Base-by-base conservation (phyloP, 331 rosid genomes). In the Saraca asoca region DNA sequence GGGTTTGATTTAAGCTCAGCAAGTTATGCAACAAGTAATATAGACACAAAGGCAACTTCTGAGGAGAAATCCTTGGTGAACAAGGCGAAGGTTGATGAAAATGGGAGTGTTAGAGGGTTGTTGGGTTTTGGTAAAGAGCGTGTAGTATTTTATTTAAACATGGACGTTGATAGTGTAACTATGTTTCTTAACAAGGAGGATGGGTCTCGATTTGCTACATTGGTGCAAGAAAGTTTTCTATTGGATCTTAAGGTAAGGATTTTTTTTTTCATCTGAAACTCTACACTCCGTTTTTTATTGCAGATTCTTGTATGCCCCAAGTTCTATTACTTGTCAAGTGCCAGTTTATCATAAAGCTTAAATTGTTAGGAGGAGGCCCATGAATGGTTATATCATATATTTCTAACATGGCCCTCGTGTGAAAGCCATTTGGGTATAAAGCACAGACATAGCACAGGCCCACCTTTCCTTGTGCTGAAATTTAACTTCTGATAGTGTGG, bases 161-260 rank as follows among this genome's bases (percentile, higher is more conserved):
- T 94, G 99, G 88, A 94, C 64, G 80, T 94, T 13, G 97, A 86
- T 78, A 90, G 86, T 61, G 99, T 94, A 58, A 80, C 92, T 44
- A 80, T 90, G 78, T 88, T 82, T 80, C 99, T 94, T 52, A 94
- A 90, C 81, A 88, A 78, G 87, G 99, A 94, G 80, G 97, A 94
- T 83, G 95, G 87, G 66, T 88, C 96, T 78, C 84, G 80, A 64
- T 88, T 94, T 69, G 99, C 96, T 20, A 90, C 79, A 66, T 73
- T 94, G 67, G 97, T 94, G 54, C 97, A 94, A 75, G 97, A 94
- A 84, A 86, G 86, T 69, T 94, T 94, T 69, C 69, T 90, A 44
- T 53, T 90, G 79, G 92, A 94, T 64, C 85, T 90, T 38, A 94
- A 90, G 98, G 98, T 94, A 75, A 74, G 43, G 59, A 15, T 55